These are phyloP conservation scores for Kodamaea sagamina DNA, from an alignment of 805 yeast species.

Conservation along the genomic window DNA sequence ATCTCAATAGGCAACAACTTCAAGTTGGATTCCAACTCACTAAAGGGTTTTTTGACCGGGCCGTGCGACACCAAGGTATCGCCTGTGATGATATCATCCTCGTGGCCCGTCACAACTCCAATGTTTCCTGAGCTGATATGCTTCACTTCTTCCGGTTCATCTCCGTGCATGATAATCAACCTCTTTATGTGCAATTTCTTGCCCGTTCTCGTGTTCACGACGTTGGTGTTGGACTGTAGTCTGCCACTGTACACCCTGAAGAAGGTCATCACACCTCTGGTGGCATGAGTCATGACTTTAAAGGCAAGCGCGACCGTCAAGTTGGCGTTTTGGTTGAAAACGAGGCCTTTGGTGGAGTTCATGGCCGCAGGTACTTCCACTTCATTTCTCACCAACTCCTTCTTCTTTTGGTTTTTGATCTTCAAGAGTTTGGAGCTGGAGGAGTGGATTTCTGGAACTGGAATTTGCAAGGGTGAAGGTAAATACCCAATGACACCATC, in stretches of 20 bases:
- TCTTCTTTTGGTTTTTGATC: conserved; percentile 21
- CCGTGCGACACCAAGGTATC: conserved; percentile 78
- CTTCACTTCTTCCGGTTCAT: conserved; percentile 71
- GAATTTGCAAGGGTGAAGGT: conserved; percentile 76
- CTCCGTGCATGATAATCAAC: conserved; percentile 84
- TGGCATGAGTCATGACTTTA: conserved; percentile 85
- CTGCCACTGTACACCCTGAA: conserved; percentile 87
- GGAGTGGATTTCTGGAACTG: conserved; percentile 54
- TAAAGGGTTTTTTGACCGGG: conserved; percentile 47
- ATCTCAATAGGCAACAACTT: conserved; percentile 72
- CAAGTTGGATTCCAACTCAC: conserved; percentile 44
- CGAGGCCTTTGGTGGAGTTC: conserved; percentile 48
- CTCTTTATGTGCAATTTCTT: conserved; percentile 65
- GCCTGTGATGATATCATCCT: conserved; percentile 77
- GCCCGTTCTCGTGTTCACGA: conserved; percentile 70
- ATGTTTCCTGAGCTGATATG: conserved; percentile 75
- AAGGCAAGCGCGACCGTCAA: conserved; percentile 82
- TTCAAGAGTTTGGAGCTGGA: conserved; percentile 17
- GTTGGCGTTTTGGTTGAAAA: conserved; percentile 57
- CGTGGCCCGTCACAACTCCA: conserved; percentile 80
- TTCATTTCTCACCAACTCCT: conserved; percentile 14
- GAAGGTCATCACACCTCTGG: conserved; percentile 79
- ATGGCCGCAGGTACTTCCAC: conserved; percentile 33
- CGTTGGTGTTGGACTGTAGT: conserved; percentile 59
- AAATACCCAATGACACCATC: conserved; percentile 78